Conservation (phyloP, 1,284 basidiomycete genomes). For the Moesziomyces antarcticus region DNA sequence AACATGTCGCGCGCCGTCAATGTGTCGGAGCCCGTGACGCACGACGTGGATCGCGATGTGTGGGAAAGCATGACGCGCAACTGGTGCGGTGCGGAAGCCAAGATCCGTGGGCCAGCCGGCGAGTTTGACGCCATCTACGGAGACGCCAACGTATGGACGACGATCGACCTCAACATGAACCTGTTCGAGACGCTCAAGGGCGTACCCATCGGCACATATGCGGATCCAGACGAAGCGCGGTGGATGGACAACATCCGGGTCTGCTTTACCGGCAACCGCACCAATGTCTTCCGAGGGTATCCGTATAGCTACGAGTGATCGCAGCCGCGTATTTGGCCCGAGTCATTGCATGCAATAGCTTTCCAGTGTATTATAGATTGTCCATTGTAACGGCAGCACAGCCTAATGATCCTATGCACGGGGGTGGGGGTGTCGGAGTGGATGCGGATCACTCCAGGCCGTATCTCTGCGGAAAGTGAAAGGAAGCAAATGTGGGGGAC, state of each 20-base stretch:
- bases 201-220: slow-evolving; percentile 20
- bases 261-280: slow-evolving; percentile 27
- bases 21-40: slow-evolving; percentile 2
- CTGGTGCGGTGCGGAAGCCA: slow-evolving; percentile 47
- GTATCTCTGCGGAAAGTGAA: slow-evolving; percentile 16
- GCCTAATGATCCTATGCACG: not conserved
- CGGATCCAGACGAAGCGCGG: slow-evolving; percentile 17
- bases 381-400: slow-evolving; percentile 8
- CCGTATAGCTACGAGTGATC: slow-evolving; percentile 15
- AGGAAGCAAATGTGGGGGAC: not conserved
- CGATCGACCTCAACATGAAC: slow-evolving; percentile 33
- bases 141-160: slow-evolving; percentile 37
- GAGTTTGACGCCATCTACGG: slow-evolving; percentile 27
- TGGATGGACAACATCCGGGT: slow-evolving; percentile 23
- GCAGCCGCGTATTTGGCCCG: too few relatives aligned
- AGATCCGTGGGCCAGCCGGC: slow-evolving; percentile 27
- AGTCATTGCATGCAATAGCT: too few relatives aligned
- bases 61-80: slow-evolving; percentile 37
- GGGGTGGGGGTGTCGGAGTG: too few relatives aligned
- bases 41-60: slow-evolving; percentile 8
- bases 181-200: slow-evolving; percentile 38
- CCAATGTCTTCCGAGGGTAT: slow-evolving; percentile 21
- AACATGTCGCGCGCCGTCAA: slow-evolving; percentile 38
- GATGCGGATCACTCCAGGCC: slow-evolving; percentile 12
- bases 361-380: slow-evolving; percentile 29